phyloP scores from a whole-genome alignment of 192 early-diverging fungal species.

The Backusella australiensis region DNA sequence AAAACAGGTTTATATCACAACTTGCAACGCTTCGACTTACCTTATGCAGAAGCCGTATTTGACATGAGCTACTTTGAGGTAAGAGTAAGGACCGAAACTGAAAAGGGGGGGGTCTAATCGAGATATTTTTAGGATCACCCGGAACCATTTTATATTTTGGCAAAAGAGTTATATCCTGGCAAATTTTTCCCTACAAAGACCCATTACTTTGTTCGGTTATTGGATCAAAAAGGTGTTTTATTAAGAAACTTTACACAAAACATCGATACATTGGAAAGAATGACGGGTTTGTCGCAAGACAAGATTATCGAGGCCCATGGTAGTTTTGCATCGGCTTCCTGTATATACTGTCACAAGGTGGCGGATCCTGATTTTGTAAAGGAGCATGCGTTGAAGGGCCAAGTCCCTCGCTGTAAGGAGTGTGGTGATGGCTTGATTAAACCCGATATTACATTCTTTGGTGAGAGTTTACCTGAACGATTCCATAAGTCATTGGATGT shows the following conservation, averaged over 20 bases:
- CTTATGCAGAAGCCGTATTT: slow-evolving; percentile 95
- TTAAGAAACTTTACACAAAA: slow-evolving; percentile 93
- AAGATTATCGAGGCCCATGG: slow-evolving; percentile 93
- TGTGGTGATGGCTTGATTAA: slow-evolving; percentile 76
- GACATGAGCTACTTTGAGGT: slow-evolving; percentile 85
- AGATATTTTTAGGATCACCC: slow-evolving; percentile 54
- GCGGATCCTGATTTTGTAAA: slow-evolving; percentile 44
- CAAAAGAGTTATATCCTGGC: slow-evolving; percentile 89
- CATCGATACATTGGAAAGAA: slow-evolving; percentile 92
- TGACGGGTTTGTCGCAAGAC: slow-evolving; percentile 70
- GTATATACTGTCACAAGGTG: slow-evolving; percentile 57
- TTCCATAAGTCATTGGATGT: slow-evolving; percentile 60
- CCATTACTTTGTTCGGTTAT: slow-evolving; percentile 84
- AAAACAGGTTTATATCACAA: slow-evolving; percentile 93
- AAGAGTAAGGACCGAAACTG: background rate
- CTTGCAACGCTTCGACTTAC: slow-evolving; percentile 83
- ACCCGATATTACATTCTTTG: slow-evolving; percentile 97
- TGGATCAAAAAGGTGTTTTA: slow-evolving; percentile 70
- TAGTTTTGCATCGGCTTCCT: slow-evolving; percentile 81
- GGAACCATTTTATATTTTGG: slow-evolving; percentile 85
- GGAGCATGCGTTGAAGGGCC: slow-evolving; percentile 49
- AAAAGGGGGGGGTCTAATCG: background rate
- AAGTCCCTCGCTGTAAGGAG: slow-evolving; percentile 65
- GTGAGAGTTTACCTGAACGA: slow-evolving; percentile 78
- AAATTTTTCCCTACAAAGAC: slow-evolving; percentile 75